Conservation (phyloP, 2,329 filamentous ascomycete species). For the Ascosphaera pollenicola region DNA sequence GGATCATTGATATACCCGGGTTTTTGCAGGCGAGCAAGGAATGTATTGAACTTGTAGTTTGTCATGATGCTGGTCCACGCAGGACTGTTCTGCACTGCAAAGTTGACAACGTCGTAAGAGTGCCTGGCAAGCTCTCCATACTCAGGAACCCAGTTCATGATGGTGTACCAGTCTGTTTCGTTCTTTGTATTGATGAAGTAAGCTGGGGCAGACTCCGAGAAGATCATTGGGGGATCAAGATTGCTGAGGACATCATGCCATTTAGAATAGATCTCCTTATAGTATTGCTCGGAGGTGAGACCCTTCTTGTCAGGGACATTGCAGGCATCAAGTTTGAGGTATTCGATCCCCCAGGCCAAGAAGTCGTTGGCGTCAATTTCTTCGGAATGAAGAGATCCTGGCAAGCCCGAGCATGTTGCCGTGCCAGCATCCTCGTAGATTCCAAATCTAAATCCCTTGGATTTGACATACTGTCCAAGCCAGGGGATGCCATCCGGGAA, state of each 20-base stretch:
- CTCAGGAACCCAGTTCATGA: constrained; percentile 23
- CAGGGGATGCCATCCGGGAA: constrained; percentile 24
- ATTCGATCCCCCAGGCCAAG: constrained; percentile 19
- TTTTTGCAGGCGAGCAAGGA: constrained; percentile 24
- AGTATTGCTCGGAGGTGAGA: constrained; percentile 9
- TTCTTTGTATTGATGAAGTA: constrained; percentile 20
- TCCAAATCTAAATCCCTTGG: constrained; percentile 21
- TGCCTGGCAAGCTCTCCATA: constrained; percentile 25
- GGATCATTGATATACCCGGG: constrained; percentile 26
- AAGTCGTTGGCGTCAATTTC: constrained; percentile 20
- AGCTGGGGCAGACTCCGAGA: constrained; percentile 25
- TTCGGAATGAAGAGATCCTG: constrained; percentile 21
- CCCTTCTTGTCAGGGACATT: constrained; percentile 12
- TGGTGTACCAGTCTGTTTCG: constrained; percentile 22
- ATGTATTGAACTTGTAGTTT: constrained; percentile 14
- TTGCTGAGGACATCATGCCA: constrained; percentile 22
- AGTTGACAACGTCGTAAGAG: constrained; percentile 22
- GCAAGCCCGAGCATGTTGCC: constrained; percentile 22
- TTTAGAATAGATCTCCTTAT: constrained; percentile 14
- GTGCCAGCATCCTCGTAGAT: constrained; percentile 26
- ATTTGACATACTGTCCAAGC: constrained; percentile 18
- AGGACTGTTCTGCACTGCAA: constrained; percentile 16
- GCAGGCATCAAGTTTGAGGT: constrained; percentile 28
- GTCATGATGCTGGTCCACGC: constrained; percentile 7
- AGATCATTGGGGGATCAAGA: constrained; percentile 18